A percentile compares a stretch with the other conserved stretches of the same genome.
These are phyloP conservation scores for Botrytis squamosa DNA, from an alignment of 2,329 filamentous ascomycete species.

Conservation along the genomic window DNA sequence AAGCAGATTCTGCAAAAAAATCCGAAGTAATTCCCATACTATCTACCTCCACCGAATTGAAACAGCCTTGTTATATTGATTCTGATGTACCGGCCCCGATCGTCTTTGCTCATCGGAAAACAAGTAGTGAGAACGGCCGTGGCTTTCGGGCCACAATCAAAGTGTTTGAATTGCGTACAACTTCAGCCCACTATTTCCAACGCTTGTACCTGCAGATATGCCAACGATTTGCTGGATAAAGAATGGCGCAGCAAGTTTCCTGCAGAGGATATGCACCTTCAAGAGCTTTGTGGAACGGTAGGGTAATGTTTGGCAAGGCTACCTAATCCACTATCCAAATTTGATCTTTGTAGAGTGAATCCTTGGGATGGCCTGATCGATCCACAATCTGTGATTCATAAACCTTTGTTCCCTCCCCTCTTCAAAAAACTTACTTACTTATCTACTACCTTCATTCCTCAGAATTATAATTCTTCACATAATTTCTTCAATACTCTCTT, in stretches of 20 bases:
- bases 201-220: slow-evolving; percentile 4
- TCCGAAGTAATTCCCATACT: background rate
- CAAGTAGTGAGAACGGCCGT: background rate
- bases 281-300: background rate
- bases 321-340: background rate
- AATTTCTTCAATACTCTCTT: background rate
- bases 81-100: background rate
- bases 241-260: slow-evolving; percentile 1
- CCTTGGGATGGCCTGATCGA: slow-evolving; percentile 7
- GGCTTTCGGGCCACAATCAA: background rate
- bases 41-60: background rate
- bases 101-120: background rate
- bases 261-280: background rate
- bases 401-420: background rate
- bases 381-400: slow-evolving; percentile 18
- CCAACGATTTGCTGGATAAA: slow-evolving; percentile 6
- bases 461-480: background rate
- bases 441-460: background rate
- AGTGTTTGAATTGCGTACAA: slow-evolving; percentile 8
- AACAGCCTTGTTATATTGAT: slow-evolving; percentile 5
- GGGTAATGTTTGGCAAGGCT: background rate
- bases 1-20: background rate
- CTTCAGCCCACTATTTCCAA: slow-evolving; percentile 3
- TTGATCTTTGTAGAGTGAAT: slow-evolving; percentile 12
- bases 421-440: background rate